A percentile compares a stretch with the other conserved stretches of the same genome.
These are phyloP conservation scores for Chrysoporthe austroafricana DNA, from an alignment of 2,329 filamentous ascomycete species.

Conservation along the genomic window DNA sequence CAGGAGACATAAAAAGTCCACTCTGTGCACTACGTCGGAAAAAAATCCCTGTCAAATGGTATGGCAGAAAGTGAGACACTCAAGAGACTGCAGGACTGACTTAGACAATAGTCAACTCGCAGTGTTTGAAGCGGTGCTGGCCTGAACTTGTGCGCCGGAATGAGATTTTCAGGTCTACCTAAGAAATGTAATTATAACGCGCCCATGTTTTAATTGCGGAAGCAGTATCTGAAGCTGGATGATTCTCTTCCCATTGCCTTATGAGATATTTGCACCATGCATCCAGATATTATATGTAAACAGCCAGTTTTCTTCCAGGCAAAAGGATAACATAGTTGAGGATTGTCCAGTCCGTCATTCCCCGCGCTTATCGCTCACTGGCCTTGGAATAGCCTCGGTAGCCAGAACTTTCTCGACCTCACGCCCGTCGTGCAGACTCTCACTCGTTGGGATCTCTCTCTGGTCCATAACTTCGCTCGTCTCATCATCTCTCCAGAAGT, in stretches of 20 bases:
- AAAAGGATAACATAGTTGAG: background rate
- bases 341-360: background rate
- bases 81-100: too few species aligned
- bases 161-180: too few species aligned
- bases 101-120: too few species aligned
- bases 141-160: too few species aligned
- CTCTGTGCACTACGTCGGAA: background rate
- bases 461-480: conserved; percentile 20
- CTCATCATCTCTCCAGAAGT: conserved; percentile 66
- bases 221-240: background rate
- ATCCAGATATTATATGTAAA: background rate
- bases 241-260: background rate
- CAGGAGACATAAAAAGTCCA: background rate
- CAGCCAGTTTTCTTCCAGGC: background rate
- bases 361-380: conserved; percentile 12
- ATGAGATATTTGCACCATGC: background rate
- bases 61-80: too few species aligned
- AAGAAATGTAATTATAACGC: background rate
- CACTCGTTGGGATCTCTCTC: conserved; percentile 16
- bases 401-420: conserved; percentile 19
- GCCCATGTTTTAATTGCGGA: background rate
- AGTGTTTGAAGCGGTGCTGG: too few species aligned
- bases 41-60: too few species aligned
- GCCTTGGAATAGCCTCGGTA: conserved; percentile 15
- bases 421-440: conserved; percentile 8